A percentile compares a stretch with the other conserved stretches of the same genome.
phyloP scores from a whole-genome alignment of 2,329 filamentous ascomycete genomes.

The Talaromyces sp. region DNA sequence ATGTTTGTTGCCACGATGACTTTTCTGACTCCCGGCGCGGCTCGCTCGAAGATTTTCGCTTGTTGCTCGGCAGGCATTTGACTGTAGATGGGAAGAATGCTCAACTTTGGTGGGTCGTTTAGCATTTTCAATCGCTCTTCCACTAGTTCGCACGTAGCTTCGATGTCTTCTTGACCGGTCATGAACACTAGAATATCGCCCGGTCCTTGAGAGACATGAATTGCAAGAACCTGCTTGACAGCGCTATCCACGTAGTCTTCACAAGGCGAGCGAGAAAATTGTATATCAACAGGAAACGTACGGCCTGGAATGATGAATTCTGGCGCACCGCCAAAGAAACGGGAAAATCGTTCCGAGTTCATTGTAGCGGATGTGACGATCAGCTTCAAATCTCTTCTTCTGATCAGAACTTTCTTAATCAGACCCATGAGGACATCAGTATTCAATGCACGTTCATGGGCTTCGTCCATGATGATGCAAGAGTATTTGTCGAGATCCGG shows the following conservation, averaged over 20 bases:
- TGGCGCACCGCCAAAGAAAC: conserved; percentile 92
- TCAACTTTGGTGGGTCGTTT: conserved; percentile 91
- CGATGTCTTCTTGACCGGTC: conserved; percentile 98
- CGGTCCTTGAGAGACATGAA: conserved; percentile 88
- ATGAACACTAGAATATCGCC: conserved; percentile 98
- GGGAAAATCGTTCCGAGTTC: conserved; percentile 94
- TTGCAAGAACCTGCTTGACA: conserved; percentile 90
- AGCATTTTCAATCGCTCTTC: conserved; percentile 82
- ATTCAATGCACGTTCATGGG: conserved; percentile 92
- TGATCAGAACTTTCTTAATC: conserved; percentile 92
- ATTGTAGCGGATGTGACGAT: conserved; percentile 98
- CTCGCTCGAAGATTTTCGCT: conserved; percentile 94
- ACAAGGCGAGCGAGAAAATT: conserved; percentile 90
- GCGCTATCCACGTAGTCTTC: conserved; percentile 98
- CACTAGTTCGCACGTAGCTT: conserved; percentile 89
- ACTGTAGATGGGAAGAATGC: conserved; percentile 95
- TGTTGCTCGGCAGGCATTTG: conserved; percentile 98
- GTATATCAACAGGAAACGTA: conserved; percentile 94
- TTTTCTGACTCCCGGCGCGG: conserved; percentile 85
- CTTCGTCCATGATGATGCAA: conserved; percentile 99
- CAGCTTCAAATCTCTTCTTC: conserved; percentile 85
- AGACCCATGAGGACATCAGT: conserved; percentile 96
- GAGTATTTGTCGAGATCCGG: conserved; percentile 93
- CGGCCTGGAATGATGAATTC: conserved; percentile 95
- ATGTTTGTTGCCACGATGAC: conserved; percentile 99